Base-by-base conservation (phyloP, 73 alveolate species). In the Paramecium tetraurelia region DNA sequence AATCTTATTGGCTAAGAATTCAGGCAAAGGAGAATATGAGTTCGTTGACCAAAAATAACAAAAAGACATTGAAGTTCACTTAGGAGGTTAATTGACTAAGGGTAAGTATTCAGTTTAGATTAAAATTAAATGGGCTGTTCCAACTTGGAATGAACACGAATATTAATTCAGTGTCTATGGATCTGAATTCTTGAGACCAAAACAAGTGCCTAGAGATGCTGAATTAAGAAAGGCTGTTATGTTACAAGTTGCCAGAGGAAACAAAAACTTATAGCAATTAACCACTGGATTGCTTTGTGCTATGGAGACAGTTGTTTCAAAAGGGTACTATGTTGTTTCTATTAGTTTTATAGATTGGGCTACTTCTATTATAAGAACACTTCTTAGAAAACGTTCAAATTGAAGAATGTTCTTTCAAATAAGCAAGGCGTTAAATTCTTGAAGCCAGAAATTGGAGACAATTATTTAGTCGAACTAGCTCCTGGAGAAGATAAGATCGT, bases 81-180 rank as follows among this genome's bases (percentile, higher is more conserved):
- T 63, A 63, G 84, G 50, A 11, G 50, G 84, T 31, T 1, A 63
- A 27, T 63, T 63, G 9, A 63, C 48, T 3, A 63, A 27, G 29
- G 84, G 84, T 7, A 63, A 63, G n/a, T 63, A 63, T 27, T 63
- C 84, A 4, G 84, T 63, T 27, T 22, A 63, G 24, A 63, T 63
- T 27, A 63, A 63, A 63, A 63, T 63, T 35, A 63, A 63, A 27
- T 63, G 84, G 84, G 84, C 84, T 63, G 84, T 63, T 63, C 84
- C 84, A 27, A 63, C 24, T 63, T 63, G 48, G 84, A 63, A 27
- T 63, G 84, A 63, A 63, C 84, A 63, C 29, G 84, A 63, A 63
- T 63, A 63, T 22, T 35, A 63, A 63, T 63, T 63, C n/a, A 63
- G 84, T 63, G 84, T 63, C 29, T 63, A 59, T 59, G 80, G 80